These are phyloP conservation scores for Skeletonema costatum DNA, from an alignment of 108 stramenopile genomes.

Conservation along the genomic window DNA sequence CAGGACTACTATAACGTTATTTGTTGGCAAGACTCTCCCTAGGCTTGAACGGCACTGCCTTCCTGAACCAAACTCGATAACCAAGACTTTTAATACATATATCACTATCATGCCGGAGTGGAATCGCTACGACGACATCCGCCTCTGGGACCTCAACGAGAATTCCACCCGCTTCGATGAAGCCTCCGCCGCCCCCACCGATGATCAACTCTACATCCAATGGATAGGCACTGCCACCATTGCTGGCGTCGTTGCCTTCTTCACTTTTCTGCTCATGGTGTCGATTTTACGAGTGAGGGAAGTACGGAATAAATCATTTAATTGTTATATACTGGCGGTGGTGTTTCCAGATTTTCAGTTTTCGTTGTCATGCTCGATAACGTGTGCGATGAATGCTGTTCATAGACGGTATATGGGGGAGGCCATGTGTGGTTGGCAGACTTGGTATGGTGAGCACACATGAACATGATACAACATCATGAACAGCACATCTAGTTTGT, in stretches of 20 bases:
- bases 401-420: background rate
- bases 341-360: constrained; percentile 1
- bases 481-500: too few species aligned
- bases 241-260: background rate
- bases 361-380: background rate
- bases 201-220: constrained; percentile 14
- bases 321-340: constrained; percentile 1
- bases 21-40: too few species aligned
- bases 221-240: background rate
- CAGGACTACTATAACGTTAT: too few species aligned
- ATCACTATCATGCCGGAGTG: background rate
- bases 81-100: too few species aligned
- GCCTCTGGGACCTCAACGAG: constrained; percentile 21
- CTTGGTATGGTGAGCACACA: constrained; percentile 9
- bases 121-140: background rate
- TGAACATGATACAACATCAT: too few species aligned
- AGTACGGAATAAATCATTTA: constrained; percentile 3
- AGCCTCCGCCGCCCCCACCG: background rate
- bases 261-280: background rate
- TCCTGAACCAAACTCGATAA: too few species aligned
- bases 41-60: too few species aligned
- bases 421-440: constrained; percentile 27
- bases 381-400: background rate
- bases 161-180: constrained; percentile 50
- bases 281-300: background rate